These are phyloP conservation scores for Ophiosphaerella herpotricha DNA, from an alignment of 2,329 filamentous ascomycete species.

Conservation along the genomic window DNA sequence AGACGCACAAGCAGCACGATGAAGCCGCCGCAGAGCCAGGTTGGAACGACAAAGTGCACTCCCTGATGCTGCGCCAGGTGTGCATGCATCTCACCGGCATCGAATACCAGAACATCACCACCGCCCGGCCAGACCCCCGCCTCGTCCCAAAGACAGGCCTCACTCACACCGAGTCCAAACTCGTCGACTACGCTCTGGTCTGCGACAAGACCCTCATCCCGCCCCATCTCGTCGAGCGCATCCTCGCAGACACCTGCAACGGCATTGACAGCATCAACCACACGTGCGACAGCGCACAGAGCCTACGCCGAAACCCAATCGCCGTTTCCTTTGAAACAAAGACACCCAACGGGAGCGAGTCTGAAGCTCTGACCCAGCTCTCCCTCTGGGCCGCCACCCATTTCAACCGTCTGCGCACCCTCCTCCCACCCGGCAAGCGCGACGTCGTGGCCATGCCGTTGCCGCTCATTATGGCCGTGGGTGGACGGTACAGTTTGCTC, in stretches of 20 bases:
- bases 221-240: conserved; percentile 1
- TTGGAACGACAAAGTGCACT: conserved; percentile 6
- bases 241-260: conserved; percentile 9
- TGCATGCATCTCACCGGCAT: conserved; percentile 6
- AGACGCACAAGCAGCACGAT: conserved; percentile 3
- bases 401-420: conserved; percentile 8
- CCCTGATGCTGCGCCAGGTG: conserved; percentile 6
- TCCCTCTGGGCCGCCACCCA: conserved; percentile 10
- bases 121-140: conserved; percentile 5
- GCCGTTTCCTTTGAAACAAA: no score
- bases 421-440: conserved; percentile 3
- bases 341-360: conserved; percentile 6
- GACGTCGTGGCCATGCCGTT: background rate
- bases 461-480: no score
- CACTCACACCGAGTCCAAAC: conserved; percentile 10
- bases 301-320: no score
- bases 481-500: no score
- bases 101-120: conserved; percentile 7
- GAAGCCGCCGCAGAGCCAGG: conserved; percentile 1
- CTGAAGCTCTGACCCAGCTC: conserved; percentile 7
- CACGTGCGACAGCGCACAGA: no score
- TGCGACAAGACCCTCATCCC: conserved; percentile 1
- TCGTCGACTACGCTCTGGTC: conserved; percentile 6
- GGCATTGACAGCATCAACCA: conserved; percentile 1
- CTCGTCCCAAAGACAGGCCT: conserved; percentile 8